These are phyloP conservation scores for Lachnellula cervina DNA, from an alignment of 2,329 filamentous ascomycete species.

Conservation along the genomic window DNA sequence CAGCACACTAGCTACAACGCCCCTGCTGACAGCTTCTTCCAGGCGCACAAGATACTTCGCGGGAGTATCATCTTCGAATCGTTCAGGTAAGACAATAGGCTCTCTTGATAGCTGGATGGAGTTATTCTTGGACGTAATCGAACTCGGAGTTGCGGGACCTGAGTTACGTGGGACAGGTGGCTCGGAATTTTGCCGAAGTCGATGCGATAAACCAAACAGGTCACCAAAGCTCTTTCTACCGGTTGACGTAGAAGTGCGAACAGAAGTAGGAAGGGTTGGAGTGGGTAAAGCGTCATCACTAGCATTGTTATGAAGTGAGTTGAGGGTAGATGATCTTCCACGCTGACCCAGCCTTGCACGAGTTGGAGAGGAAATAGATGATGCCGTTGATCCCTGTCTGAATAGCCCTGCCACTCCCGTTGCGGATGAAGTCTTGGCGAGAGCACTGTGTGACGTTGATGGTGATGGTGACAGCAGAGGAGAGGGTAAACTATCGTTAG, in stretches of 20 bases:
- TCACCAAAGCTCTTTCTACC: conserved; percentile 92
- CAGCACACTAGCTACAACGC: conserved; percentile 77
- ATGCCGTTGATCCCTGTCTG: conserved; percentile 57
- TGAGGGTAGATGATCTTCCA: conserved; percentile 84
- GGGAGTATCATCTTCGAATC: conserved; percentile 82
- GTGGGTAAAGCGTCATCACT: conserved; percentile 66
- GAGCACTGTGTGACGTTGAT: conserved; percentile 14
- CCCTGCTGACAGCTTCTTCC: conserved; percentile 73
- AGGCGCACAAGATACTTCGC: conserved; percentile 82
- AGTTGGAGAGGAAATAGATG: conserved; percentile 65
- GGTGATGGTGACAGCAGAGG: conserved; percentile 30
- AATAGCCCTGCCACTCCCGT: conserved; percentile 40
- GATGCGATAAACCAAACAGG: conserved; percentile 67
- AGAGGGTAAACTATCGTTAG: conserved; percentile 17
- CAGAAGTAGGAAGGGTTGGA: conserved; percentile 45
- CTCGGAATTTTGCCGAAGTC: conserved; percentile 79
- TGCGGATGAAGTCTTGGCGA: conserved; percentile 28
- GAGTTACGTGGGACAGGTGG: conserved; percentile 60
- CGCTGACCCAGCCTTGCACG: conserved; percentile 56
- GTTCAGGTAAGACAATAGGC: conserved; percentile 66
- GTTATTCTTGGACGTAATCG: conserved; percentile 71
- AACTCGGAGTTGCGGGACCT: conserved; percentile 65
- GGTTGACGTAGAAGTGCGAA: conserved; percentile 77
- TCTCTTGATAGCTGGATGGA: conserved; percentile 75
- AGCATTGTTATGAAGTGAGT: conserved; percentile 69